These are phyloP conservation scores for Thozetella sp. DNA, from an alignment of 495 filamentous ascomycete genomes.

Conservation along the genomic window DNA sequence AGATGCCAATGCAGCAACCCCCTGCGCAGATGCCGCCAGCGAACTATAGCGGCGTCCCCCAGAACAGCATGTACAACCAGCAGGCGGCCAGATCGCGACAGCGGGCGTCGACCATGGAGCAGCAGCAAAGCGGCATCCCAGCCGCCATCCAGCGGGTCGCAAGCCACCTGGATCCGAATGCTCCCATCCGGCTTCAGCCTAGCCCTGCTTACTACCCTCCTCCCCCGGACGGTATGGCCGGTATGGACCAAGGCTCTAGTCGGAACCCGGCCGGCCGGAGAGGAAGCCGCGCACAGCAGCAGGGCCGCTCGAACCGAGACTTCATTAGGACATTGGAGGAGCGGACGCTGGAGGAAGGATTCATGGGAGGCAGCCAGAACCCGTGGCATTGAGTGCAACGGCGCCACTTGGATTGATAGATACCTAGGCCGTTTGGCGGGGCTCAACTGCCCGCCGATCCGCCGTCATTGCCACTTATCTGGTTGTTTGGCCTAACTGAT, in stretches of 20 bases:
- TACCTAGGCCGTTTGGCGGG: not conserved
- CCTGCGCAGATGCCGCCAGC: constrained; percentile 68
- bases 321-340: constrained; percentile 95
- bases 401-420: constrained; percentile 9
- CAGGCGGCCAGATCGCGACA: constrained; percentile 77
- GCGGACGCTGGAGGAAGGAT: constrained; percentile 86
- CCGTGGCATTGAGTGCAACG: constrained; percentile 48
- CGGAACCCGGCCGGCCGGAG: constrained; percentile 66
- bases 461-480: not conserved
- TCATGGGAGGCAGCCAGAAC: constrained; percentile 49
- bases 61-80: constrained; percentile 80
- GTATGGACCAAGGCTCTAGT: constrained; percentile 54
- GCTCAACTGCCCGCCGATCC: not conserved
- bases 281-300: constrained; percentile 70
- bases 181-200: constrained; percentile 91
- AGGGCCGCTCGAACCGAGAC: constrained; percentile 65
- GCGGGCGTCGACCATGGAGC: constrained; percentile 94
- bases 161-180: constrained; percentile 92
- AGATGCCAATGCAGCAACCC: constrained; percentile 70
- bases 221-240: constrained; percentile 77
- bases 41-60: constrained; percentile 60
- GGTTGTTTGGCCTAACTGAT: not conserved
- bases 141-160: constrained; percentile 93
- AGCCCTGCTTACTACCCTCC: constrained; percentile 98
- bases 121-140: constrained; percentile 88